phyloP scores from a whole-genome alignment of 768 basidiomycete genomes.

The Xanthoconium purpureum region DNA sequence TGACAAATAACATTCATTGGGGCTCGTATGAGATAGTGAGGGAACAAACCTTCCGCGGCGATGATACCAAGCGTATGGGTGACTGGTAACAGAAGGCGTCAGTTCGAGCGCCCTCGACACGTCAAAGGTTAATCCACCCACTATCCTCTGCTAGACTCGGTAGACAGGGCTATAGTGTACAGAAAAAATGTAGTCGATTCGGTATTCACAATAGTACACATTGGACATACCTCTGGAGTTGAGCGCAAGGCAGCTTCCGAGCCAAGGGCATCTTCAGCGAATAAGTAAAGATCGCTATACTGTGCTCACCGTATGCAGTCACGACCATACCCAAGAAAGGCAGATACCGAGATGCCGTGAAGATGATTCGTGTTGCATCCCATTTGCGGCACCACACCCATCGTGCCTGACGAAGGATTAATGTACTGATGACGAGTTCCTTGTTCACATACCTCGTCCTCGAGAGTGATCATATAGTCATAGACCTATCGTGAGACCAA shows the following conservation, averaged over 20 bases:
- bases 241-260: conserved; percentile 4
- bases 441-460: conserved; percentile 5
- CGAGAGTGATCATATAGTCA: conserved; percentile 12
- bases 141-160: conserved; percentile 2
- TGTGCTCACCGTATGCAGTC: conserved; percentile 11
- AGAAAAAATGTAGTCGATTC: no score
- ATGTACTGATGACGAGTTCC: no score
- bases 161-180: neutral
- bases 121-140: neutral
- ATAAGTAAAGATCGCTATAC: no score
- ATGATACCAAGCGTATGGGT: conserved; percentile 7
- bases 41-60: conserved; percentile 7
- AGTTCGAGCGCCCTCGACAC: neutral
- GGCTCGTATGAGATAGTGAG: neutral
- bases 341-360: conserved; percentile 21
- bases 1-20: neutral
- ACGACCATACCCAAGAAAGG: conserved; percentile 14
- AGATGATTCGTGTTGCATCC: conserved; percentile 12
- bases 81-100: neutral
- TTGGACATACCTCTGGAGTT: conserved; percentile 6
- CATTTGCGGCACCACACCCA: conserved; percentile 21
- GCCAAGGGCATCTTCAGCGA: neutral
- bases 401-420: conserved; percentile 7
- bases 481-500: neutral
- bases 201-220: neutral